Conservation (phyloP, 768 basidiomycete species). For the Tylopilus balloui region DNA sequence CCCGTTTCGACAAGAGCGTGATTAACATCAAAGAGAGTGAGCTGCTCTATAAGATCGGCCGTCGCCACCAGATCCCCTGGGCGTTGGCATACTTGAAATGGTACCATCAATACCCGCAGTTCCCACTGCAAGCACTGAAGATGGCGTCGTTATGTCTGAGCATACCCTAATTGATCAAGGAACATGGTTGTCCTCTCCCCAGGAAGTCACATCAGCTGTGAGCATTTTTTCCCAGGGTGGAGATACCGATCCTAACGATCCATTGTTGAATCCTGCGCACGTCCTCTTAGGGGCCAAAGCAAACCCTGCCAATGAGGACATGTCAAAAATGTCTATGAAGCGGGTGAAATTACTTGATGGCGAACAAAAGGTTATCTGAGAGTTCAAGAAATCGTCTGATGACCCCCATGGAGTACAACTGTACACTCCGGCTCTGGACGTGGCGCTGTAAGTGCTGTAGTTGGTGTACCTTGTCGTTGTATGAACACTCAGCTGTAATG, state of each 20-base stretch:
- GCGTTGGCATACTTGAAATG: conserved; percentile 47
- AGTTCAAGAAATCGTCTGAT: conserved; percentile 34
- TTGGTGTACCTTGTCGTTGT: too few relatives aligned
- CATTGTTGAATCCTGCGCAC: conserved; percentile 46
- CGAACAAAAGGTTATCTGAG: conserved; percentile 41
- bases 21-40: conserved; percentile 55
- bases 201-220: conserved; percentile 30
- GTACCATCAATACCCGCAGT: conserved; percentile 57
- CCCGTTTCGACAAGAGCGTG: conserved; percentile 54
- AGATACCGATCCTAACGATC: conserved; percentile 36
- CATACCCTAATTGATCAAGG: conserved; percentile 54
- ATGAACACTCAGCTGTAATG: too few relatives aligned
- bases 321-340: conserved; percentile 38
- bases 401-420: conserved; percentile 13
- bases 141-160: conserved; percentile 46
- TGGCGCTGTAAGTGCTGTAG: too few relatives aligned
- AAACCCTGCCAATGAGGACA: conserved; percentile 19
- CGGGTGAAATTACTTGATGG: conserved; percentile 41
- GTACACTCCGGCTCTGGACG: conserved; percentile 21
- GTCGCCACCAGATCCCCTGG: conserved; percentile 47
- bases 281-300: conserved; percentile 37
- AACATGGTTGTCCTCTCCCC: conserved; percentile 42
- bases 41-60: conserved; percentile 47
- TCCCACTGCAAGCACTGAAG: conserved; percentile 45
- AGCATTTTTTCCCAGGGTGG: conserved; percentile 39